Percentiles rank a stretch among this genome's conserved stretches.
phyloP scores from a whole-genome alignment of 228 moss, liverwort and hornwort species.

The Sphagnum magellanicum region DNA sequence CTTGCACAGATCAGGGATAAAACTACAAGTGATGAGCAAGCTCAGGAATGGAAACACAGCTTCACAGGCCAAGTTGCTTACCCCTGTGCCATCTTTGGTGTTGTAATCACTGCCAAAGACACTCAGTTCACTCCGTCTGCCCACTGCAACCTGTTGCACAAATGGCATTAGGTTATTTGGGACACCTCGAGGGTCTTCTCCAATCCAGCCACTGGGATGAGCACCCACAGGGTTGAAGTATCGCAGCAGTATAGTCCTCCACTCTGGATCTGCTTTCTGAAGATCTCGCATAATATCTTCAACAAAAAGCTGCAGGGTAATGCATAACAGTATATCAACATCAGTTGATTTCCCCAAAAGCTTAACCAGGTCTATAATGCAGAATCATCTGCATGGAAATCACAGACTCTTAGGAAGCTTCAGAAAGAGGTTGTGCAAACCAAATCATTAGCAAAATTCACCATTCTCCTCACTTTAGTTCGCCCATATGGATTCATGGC shows the following conservation, averaged over 20 bases:
- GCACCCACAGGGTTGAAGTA: slow-evolving; percentile 60
- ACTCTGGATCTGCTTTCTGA: slow-evolving; percentile 33
- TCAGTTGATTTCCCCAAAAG: not conserved
- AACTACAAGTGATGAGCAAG: no score
- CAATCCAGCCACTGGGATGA: slow-evolving; percentile 47
- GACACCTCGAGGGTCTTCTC: slow-evolving; percentile 47
- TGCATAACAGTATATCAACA: not conserved
- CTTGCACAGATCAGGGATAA: no score
- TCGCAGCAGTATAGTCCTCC: slow-evolving; percentile 43
- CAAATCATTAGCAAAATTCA: not conserved
- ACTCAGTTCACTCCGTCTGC: slow-evolving; percentile 16
- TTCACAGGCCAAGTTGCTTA: slow-evolving; percentile 3
- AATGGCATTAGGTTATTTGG: slow-evolving; percentile 60
- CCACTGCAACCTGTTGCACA: slow-evolving; percentile 55
- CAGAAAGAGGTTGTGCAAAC: slow-evolving; percentile 1
- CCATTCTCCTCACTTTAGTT: slow-evolving; percentile 50
- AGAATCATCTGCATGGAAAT: not conserved
- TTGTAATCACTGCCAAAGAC: not conserved
- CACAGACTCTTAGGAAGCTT: not conserved
- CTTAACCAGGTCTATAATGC: not conserved
- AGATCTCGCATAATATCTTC: slow-evolving; percentile 46
- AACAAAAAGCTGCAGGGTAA: slow-evolving; percentile 31
- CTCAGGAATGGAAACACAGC: no score
- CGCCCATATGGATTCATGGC: slow-evolving; percentile 90
- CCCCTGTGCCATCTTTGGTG: not conserved